These are phyloP conservation scores for Adiantum capillusveneris DNA, from an alignment of 75 land plant species.

Conservation along the genomic window DNA sequence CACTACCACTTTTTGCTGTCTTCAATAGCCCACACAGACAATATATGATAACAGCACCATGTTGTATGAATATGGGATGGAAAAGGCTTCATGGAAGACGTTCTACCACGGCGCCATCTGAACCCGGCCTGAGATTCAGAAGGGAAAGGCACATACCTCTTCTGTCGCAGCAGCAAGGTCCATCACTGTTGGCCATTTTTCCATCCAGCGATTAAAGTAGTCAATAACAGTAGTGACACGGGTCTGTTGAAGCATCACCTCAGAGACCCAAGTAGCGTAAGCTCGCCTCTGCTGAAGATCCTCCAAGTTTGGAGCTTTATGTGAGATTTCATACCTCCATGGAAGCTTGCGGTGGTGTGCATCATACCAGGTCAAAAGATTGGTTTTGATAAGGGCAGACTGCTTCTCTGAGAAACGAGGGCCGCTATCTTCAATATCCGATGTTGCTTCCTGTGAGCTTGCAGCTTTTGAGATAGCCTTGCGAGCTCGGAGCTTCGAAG, in stretches of 20 bases:
- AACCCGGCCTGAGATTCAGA: no score
- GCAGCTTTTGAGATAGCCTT: no score
- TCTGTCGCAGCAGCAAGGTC: slow-evolving; percentile 71
- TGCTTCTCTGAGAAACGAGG: slow-evolving; percentile 16
- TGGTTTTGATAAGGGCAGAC: slow-evolving; percentile 13
- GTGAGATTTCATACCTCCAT: slow-evolving; percentile 19
- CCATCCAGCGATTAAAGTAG: slow-evolving; percentile 90
- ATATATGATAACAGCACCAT: no score
- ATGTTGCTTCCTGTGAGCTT: no score
- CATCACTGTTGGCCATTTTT: slow-evolving; percentile 73
- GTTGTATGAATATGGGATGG: no score
- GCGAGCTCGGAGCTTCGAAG: no score
- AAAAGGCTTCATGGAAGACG: no score
- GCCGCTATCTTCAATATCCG: slow-evolving; percentile 45
- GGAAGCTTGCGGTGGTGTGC: slow-evolving; percentile 39
- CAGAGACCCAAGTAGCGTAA: slow-evolving; percentile 94
- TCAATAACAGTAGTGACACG: slow-evolving; percentile 64
- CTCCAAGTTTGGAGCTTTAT: slow-evolving; percentile 6
- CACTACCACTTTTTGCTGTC: no score
- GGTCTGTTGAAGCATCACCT: slow-evolving; percentile 98
- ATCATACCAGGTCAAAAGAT: slow-evolving; percentile 51
- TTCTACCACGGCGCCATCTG: no score
- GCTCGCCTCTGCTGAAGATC: slow-evolving; percentile 37
- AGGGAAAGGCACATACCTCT: slow-evolving; percentile 42
- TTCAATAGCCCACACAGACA: no score